Evolutionary conservation across 116 monocot species (phyloP), one percentile per base, ranked within the genome.

Genomic region (Trichopus zeylanicus): DNA sequence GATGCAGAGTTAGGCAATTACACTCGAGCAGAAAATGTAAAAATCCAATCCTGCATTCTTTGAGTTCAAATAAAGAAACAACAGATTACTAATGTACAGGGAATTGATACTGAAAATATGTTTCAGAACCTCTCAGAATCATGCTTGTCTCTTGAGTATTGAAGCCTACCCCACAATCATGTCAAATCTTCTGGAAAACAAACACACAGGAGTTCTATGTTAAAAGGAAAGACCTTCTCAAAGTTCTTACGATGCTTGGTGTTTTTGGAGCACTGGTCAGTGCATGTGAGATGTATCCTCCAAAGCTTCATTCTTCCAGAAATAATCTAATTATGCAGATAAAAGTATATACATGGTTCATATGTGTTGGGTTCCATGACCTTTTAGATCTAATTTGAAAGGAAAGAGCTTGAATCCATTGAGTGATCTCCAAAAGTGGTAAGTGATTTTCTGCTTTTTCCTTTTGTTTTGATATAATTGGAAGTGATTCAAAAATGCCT

Each of bases 241-340:
- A 89, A 69, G 48, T 81, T 6, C 26, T 84, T 18, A 48, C 72
- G 2, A 89, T 89, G 81, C 72, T 89, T 34, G 89, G 81, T 16
- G 20, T 84, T 8, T 89, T 84, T 53, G 89, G 84, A 11, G 34
- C 57, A 24, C 22, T 84, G 9, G 51, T 84, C 54, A 65, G 73
- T 68, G 39, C 28, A 27, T 61, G 68, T 61, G 74, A 84, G 63
- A 84, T 84, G 89, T 84, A 89, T 81, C 80, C 80, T 67, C 60
- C 37, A 48, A 5, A 10, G 7, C 10, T 10, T 35, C 34, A 35
- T 6, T 6, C 34, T 6, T 35, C 7, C 10, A 6, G 10, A 35
- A 6, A 35, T 5, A 35, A 5, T 35, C 10, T 5, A 35, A 35
- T 35, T 6, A 6, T 35, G 7, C 10, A 6, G 5, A 35, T 35